phyloP scores from a whole-genome alignment of 768 basidiomycete species.

The Tylopilus vinaceipallidus region DNA sequence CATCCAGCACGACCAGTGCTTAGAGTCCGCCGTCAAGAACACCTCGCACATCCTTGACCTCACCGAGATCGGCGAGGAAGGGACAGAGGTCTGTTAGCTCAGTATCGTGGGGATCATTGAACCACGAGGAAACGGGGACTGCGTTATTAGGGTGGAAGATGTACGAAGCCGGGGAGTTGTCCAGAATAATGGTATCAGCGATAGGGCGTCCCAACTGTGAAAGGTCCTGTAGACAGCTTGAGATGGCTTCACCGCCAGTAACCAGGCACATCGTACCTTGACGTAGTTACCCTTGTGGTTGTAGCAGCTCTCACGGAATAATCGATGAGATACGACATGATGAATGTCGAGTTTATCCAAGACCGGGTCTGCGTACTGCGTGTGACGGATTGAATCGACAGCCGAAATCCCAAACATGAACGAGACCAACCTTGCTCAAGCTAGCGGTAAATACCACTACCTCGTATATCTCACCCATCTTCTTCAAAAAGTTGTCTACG shows the following conservation, averaged over 20 bases:
- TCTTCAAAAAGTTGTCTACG: constrained; percentile 94
- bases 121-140: constrained; percentile 98
- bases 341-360: constrained; percentile 94
- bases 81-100: constrained; percentile 95
- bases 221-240: constrained; percentile 66
- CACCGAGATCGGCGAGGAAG: constrained; percentile 84
- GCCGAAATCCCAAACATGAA: background rate
- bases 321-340: constrained; percentile 87
- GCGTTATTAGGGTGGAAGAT: constrained; percentile 99
- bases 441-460: constrained; percentile 98
- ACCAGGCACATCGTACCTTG: constrained; percentile 64
- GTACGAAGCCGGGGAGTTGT: constrained; percentile 98
- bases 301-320: constrained; percentile 98
- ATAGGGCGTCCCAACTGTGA: constrained; percentile 96
- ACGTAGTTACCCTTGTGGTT: constrained; percentile 99
- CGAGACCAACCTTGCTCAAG: constrained; percentile 79
- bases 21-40: constrained; percentile 84
- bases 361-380: constrained; percentile 96
- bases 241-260: background rate
- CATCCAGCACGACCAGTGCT: constrained; percentile 22
- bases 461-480: constrained; percentile 99
- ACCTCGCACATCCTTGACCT: constrained; percentile 87
- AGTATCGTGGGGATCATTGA: constrained; percentile 98
- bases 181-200: constrained; percentile 92
- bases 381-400: constrained; percentile 10